These are phyloP conservation scores for Starmera amethionina DNA, from an alignment of 805 yeast species.

Conservation along the genomic window DNA sequence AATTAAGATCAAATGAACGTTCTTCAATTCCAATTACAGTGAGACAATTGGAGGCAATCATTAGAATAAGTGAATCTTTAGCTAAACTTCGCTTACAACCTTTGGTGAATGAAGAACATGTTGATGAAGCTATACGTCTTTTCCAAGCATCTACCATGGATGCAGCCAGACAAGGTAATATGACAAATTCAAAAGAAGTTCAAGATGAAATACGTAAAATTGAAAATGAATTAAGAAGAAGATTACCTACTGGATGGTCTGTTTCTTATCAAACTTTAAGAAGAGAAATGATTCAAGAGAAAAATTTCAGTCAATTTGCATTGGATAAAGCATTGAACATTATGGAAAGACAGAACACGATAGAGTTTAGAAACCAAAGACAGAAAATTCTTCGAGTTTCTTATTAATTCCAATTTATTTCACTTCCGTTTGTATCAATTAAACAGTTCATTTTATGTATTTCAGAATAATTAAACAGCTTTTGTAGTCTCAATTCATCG, in stretches of 20 bases:
- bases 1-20: constrained; percentile 73
- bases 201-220: constrained; percentile 67
- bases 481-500: too few species aligned
- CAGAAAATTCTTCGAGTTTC: constrained; percentile 56
- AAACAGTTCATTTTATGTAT: too few species aligned
- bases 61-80: constrained; percentile 88
- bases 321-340: constrained; percentile 75
- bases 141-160: constrained; percentile 97
- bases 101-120: constrained; percentile 80
- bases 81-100: constrained; percentile 83
- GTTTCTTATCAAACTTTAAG: constrained; percentile 78
- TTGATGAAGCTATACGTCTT: constrained; percentile 88
- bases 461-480: too few species aligned
- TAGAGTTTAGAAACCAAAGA: constrained; percentile 81
- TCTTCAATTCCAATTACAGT: constrained; percentile 95
- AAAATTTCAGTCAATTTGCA: constrained; percentile 56
- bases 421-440: too few species aligned
- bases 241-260: constrained; percentile 95
- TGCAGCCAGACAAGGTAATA: constrained; percentile 56
- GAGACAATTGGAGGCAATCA: constrained; percentile 94
- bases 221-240: constrained; percentile 76
- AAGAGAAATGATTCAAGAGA: constrained; percentile 68
- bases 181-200: constrained; percentile 43
- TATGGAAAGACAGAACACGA: constrained; percentile 78
- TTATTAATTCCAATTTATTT: not conserved